Evolutionary conservation across 1,284 basidiomycete genomes (phyloP).

Genomic region (Cryptococcus floricola): DNA sequence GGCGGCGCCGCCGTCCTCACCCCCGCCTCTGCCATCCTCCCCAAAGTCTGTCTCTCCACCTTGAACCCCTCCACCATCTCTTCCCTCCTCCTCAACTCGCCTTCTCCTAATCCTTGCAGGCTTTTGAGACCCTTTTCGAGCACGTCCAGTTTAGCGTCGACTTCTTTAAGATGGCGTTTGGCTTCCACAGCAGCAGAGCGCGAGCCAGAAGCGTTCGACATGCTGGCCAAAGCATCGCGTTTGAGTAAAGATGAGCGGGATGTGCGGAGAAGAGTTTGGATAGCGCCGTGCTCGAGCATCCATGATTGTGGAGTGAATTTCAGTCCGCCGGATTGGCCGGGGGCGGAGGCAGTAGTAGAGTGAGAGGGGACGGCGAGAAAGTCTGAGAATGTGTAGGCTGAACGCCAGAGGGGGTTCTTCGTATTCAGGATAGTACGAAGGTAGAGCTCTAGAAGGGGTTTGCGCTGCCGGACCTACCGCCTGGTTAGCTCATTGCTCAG

Average conservation of each 20-base stretch:
- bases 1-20: slow-evolving; percentile 21
- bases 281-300: slow-evolving; percentile 75
- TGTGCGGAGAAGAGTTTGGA: slow-evolving; percentile 69
- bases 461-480: slow-evolving; percentile 68
- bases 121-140: slow-evolving; percentile 63
- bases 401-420: slow-evolving; percentile 77
- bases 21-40: slow-evolving; percentile 46
- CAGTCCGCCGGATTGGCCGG: slow-evolving; percentile 8
- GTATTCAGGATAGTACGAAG: slow-evolving; percentile 76
- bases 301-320: slow-evolving; percentile 63
- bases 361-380: slow-evolving; percentile 76
- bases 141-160: slow-evolving; percentile 62
- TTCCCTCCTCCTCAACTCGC: slow-evolving; percentile 72
- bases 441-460: slow-evolving; percentile 73
- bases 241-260: slow-evolving; percentile 79
- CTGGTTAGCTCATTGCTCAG: no score
- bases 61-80: slow-evolving; percentile 75
- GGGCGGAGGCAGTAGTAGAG: slow-evolving; percentile 8
- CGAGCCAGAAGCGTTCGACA: slow-evolving; percentile 67
- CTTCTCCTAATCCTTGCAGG: slow-evolving; percentile 62
- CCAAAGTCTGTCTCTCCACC: slow-evolving; percentile 62
- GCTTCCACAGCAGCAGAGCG: slow-evolving; percentile 76
- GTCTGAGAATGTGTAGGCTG: slow-evolving; percentile 70
- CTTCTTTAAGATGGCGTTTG: slow-evolving; percentile 73
- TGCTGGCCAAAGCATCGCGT: slow-evolving; percentile 73